Base-by-base conservation (phyloP, 148 eudicot species). In the Vaccinium darrowii region DNA sequence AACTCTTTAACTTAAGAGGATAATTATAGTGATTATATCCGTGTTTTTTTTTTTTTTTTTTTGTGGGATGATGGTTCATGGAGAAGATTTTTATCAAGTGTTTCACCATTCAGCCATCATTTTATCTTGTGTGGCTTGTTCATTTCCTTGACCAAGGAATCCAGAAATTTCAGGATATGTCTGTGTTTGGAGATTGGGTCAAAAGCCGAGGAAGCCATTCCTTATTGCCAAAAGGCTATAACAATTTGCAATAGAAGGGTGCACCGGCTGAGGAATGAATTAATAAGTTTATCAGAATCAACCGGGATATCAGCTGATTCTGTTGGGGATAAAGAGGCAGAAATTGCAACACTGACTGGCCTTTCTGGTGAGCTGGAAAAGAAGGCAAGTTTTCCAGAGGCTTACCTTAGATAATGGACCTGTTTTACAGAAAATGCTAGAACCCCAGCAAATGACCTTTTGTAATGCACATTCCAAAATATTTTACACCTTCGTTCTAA, bases 151-250 rank as follows among this genome's bases (percentile, higher is more conserved):
- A 97, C 92, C 72, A 54, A 30, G 84, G 71, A 77, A 27, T 81
- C 12, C 89, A 97, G 99, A 89, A 97, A 95, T 82, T 95, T 95
- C 84, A 94, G 99, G 89, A 95, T 95, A 76, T 94, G 98, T 88
- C 82, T 97, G 84, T 93, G 96, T 81, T 86, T 97, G 69, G 98
- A 97, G 90, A 88, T 93, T 87, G 98, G 98, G 78, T 93, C 93
- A 78, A 94, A 89, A 87, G 89, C 93, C 65, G 85, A 92, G 82
- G 98, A 95, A 88, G 98, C 99, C 84, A 93, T 94, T 71, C 98
- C 98, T 3, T 95, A 95, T 84, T 97, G 98, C 84, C 82, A 97
- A 87, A 97, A 90, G 89, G 98, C 98, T 83, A 86, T 95, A 80
- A 92, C 94, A 13, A 79, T 92, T 81, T 97, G 98, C 88, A 95